phyloP scores from a whole-genome alignment of 495 filamentous ascomycete genomes.

The Aspergillus ellipticus region DNA sequence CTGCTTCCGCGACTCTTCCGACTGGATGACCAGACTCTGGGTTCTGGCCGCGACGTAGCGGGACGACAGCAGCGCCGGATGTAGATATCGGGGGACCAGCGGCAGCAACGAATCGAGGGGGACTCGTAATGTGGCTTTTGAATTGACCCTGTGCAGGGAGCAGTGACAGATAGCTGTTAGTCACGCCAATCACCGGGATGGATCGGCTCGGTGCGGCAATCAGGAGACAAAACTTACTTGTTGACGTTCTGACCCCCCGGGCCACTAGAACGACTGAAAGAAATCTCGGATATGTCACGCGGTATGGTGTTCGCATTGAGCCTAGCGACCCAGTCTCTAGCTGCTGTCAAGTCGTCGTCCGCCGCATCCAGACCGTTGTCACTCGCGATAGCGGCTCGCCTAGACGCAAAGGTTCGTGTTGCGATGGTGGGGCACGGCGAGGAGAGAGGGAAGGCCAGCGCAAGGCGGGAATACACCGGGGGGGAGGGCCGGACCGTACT shows the following conservation, averaged over 20 bases:
- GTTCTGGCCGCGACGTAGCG: conserved; percentile 65
- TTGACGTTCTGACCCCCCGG: conserved; percentile 96
- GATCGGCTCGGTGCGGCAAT: background rate
- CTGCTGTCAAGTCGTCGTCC: conserved; percentile 63
- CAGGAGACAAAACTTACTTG: conserved; percentile 60
- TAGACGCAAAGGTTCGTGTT: conserved; percentile 21
- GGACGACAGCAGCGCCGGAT: conserved; percentile 57
- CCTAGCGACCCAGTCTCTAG: conserved; percentile 69
- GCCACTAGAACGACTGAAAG: conserved; percentile 82
- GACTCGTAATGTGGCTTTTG: conserved; percentile 79
- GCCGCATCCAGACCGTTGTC: conserved; percentile 28
- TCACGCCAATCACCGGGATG: conserved; percentile 3
- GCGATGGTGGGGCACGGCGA: conserved; percentile 5
- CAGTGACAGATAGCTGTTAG: conserved; percentile 9
- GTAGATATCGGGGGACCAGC: conserved; percentile 65
- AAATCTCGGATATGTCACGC: conserved; percentile 58
- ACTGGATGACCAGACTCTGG: conserved; percentile 64
- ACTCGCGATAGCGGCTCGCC: conserved; percentile 13
- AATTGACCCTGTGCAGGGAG: conserved; percentile 65
- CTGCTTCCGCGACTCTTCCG: conserved; percentile 63
- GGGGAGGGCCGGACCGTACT: background rate
- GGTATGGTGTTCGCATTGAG: conserved; percentile 65
- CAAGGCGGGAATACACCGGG: conserved; percentile 1
- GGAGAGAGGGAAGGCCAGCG: conserved; percentile 4
- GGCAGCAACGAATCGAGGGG: conserved; percentile 54